phyloP scores from a whole-genome alignment of 1,139 yeast species.

The Pneumocystis jirovecii region DNA sequence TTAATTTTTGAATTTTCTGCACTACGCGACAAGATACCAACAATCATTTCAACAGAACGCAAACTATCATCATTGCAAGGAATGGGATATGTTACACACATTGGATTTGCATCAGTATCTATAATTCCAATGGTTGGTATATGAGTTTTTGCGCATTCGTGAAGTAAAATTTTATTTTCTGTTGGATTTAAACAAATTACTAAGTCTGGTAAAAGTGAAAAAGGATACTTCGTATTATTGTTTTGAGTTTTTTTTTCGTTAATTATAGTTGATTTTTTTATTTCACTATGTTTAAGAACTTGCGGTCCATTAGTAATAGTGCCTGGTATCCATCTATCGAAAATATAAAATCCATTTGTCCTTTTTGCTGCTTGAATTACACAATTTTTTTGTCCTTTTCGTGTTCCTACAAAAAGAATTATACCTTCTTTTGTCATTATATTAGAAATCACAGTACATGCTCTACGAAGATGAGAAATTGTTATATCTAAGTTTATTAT shows the following conservation, averaged over 20 bases:
- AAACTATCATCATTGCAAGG: constrained; percentile 94
- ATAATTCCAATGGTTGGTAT: constrained; percentile 88
- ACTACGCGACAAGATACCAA: constrained; percentile 73
- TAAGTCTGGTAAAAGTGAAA: constrained; percentile 62
- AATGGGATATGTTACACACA: constrained; percentile 77
- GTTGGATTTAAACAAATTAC: constrained; percentile 77
- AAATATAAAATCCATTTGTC: constrained; percentile 64
- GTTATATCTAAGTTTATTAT: constrained; percentile 83
- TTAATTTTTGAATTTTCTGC: constrained; percentile 49
- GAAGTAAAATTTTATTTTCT: constrained; percentile 66
- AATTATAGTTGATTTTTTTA: constrained; percentile 35
- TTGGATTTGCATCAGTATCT: constrained; percentile 88
- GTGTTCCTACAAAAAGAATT: constrained; percentile 70
- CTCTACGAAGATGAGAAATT: constrained; percentile 55
- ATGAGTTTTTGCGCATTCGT: constrained; percentile 67
- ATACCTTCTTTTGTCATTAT: constrained; percentile 75
- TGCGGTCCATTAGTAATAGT: constrained; percentile 74
- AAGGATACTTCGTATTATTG: constrained; percentile 12
- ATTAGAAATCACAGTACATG: constrained; percentile 64
- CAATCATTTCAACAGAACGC: constrained; percentile 61
- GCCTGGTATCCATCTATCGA: constrained; percentile 88
- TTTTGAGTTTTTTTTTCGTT: constrained; percentile 2
- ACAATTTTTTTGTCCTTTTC: constrained; percentile 59
- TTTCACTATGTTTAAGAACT: constrained; percentile 47
- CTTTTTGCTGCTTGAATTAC: constrained; percentile 70